Evolutionary conservation across 768 basidiomycete genomes (phyloP), one percentile per base, ranked within the genome.

Genomic region (Tephrocybe rancida): DNA sequence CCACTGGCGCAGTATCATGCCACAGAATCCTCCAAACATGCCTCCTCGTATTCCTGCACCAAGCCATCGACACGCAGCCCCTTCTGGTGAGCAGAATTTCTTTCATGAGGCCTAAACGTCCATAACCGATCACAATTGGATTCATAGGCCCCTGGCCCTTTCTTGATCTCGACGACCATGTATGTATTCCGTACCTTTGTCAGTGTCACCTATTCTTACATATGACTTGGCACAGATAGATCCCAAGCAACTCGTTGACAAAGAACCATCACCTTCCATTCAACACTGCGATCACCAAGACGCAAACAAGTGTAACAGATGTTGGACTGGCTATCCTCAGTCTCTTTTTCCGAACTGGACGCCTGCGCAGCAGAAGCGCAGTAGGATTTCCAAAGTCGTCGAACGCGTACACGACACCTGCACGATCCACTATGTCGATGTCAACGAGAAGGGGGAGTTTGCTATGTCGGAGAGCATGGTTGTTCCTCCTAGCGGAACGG

Each of bases 301-400:
- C 38, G 49, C 52, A 3, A 48, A 38, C 1, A 56, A 49, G 1
- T 68, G 69, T 45, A 62, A 64, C 18, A 34, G 57, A 24, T 70
- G 70, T 58, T 71, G 69, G 70, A 66, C 60, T 55, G 49, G 70
- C 54, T 84, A 84, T 58, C 82, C 83, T 0, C 76, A 81, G 53
- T 74, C 76, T 1, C 65, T 75, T 11, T 85, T 80, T 54, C 78
- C 78, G 10, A 85, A 83, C 54, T 84, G 84, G 84, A 82, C 79
- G 0, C 62, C 62, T 5, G 64, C 62, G 13, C 83, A 84, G 56
- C 74, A 76, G 50, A 58, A 58, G 47, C 70, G 70, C 34, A 75
- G 75, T 48, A 64, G 70, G 10, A 71, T 79, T 25, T 55, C 61
- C n/a, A 66, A 60, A 10, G 57, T 70, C 26, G 58, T 76, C 3